Evolutionary conservation across 2,329 filamentous ascomycete genomes (phyloP).

Genomic region (Pseudogymnoascus sp.): DNA sequence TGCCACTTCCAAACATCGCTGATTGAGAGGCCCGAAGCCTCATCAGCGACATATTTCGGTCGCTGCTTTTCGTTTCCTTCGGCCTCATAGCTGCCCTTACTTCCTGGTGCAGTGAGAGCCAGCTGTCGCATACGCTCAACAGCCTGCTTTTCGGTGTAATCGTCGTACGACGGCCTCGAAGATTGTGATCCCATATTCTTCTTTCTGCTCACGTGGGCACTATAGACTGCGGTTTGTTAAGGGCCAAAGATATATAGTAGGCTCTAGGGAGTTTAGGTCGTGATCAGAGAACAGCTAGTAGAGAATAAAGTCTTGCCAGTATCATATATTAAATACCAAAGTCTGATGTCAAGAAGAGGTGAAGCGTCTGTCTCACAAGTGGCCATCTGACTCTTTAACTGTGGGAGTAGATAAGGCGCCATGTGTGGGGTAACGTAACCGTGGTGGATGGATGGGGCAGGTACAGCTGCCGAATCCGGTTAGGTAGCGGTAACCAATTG

Average conservation of each 20-base stretch:
- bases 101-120: not conserved
- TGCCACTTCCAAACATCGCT: constrained; percentile 53
- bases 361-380: not conserved
- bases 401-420: not conserved
- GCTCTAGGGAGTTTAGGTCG: not conserved
- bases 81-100: constrained; percentile 29
- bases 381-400: not conserved
- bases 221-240: not conserved
- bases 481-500: not conserved
- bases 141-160: not conserved
- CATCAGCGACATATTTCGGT: constrained; percentile 16
- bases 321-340: not conserved
- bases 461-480: not conserved
- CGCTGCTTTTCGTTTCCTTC: constrained; percentile 28
- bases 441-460: constrained; percentile 7
- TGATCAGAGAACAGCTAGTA: not conserved
- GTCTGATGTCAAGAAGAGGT: not conserved
- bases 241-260: not conserved
- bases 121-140: not conserved
- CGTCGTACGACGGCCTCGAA: constrained; percentile 1
- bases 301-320: not conserved
- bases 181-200: not conserved
- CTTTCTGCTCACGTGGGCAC: not conserved
- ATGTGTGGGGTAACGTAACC: constrained; percentile 8
- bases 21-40: constrained; percentile 42